Evolutionary conservation across 2,329 filamentous ascomycete genomes (phyloP).

Genomic region (Diplodia sapinea): DNA sequence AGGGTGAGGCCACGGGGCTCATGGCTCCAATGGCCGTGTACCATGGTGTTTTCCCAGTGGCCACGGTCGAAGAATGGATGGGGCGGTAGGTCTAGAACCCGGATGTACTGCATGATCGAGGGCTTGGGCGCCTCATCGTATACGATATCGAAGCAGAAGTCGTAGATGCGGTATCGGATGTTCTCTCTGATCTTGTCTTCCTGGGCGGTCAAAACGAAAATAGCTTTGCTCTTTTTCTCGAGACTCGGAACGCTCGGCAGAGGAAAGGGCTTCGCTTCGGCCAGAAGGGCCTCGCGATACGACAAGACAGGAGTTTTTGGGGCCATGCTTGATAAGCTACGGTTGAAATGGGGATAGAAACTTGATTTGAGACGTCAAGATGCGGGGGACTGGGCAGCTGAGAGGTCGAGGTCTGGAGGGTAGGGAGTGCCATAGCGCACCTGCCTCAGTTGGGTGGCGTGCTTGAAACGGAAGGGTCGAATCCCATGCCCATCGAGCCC

Average conservation of each 20-base stretch:
- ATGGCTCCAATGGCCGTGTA: slow-evolving; percentile 5
- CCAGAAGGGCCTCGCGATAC: neutral
- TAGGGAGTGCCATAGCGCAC: neutral
- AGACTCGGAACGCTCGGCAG: neutral
- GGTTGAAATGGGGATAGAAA: neutral
- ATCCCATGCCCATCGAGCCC: too few relatives aligned
- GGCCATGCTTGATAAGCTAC: neutral
- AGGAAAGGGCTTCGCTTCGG: neutral
- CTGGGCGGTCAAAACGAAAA: neutral
- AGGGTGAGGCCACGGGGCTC: slow-evolving; percentile 1
- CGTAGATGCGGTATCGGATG: slow-evolving; percentile 17
- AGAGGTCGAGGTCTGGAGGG: neutral
- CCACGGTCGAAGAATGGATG: neutral
- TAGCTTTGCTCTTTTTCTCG: neutral
- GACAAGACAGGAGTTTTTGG: neutral
- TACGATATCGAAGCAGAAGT: slow-evolving; percentile 12
- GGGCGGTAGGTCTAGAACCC: neutral
- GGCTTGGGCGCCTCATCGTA: slow-evolving; percentile 3
- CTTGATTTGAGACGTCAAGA: neutral
- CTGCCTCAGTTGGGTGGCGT: neutral
- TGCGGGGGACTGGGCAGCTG: neutral
- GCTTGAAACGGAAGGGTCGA: neutral
- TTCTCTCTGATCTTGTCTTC: neutral
- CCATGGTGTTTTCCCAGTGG: neutral
- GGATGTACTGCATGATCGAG: slow-evolving; percentile 4